Conservation (phyloP, 306 rosid genomes). For the Canavalia ensiformis region DNA sequence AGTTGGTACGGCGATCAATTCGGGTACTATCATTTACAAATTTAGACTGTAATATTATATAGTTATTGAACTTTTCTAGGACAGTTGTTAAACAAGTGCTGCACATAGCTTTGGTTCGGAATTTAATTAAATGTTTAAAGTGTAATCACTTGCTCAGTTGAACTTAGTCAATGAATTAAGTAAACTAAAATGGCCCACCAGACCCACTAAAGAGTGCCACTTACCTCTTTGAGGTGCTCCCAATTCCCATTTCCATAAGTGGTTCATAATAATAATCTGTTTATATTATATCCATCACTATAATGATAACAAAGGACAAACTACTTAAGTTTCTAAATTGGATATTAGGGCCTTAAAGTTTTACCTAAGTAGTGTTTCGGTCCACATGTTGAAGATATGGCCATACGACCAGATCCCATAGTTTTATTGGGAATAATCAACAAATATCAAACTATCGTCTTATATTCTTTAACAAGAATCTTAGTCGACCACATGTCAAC, state of each 20-base stretch:
- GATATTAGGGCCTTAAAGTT: background rate
- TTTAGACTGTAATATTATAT: background rate
- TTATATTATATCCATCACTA: background rate
- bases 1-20: background rate
- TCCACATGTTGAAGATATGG: background rate
- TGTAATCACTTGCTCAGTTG: conserved; percentile 18
- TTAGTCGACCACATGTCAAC: background rate
- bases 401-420: background rate
- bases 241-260: conserved; percentile 53
- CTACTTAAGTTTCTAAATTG: conserved; percentile 37
- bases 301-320: too few relatives aligned
- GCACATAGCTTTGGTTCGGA: conserved; percentile 8
- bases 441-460: background rate
- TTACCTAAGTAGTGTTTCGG: background rate
- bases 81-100: background rate
- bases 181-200: background rate
- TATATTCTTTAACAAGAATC: background rate
- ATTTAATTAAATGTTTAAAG: conserved; percentile 8
- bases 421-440: conserved; percentile 1
- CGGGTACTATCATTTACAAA: background rate
- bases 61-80: background rate
- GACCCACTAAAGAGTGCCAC: conserved; percentile 52
- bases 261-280: conserved; percentile 17
- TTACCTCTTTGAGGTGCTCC: conserved; percentile 49
- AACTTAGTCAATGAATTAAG: conserved; percentile 19